Base-by-base conservation (phyloP, 2,329 filamentous ascomycete species). In the Aspergillus brunneoviolaceus region DNA sequence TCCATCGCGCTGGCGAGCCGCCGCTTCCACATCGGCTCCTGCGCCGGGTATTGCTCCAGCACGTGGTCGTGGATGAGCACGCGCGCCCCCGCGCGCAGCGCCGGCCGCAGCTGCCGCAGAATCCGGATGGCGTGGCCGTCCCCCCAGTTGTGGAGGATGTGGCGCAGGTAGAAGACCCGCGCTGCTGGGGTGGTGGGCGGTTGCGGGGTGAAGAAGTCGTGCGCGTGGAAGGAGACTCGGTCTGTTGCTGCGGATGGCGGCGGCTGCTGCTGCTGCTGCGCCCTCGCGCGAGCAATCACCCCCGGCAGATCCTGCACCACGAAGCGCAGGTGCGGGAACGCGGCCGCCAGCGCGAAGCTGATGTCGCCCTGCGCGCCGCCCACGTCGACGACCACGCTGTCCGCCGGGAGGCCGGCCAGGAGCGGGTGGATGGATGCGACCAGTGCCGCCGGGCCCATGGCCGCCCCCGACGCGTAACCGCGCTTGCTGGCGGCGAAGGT, bases 311-410 rank as follows among this genome's bases (percentile, higher is more conserved):
- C 81, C 63, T 84, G 78, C 1, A 84, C 84, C n/a, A 86, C 72
- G 67, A 86, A 86, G 57, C 76, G 78, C 66, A 85, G 78, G 51
- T 81, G 77, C 57, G 77, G 76, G 72, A 81, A 85, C 59, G 72
- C 74, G 61, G 76, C 76, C 2, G 83, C 85, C 55, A 88, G 74
- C 10, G 81, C 83, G 19, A 83, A 77, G 53, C 78, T 81, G n/a
- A 84, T 80, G 51, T 85, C 83, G 0, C 86, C 85, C 58, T 83
- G 82, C 19, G 81, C 84, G 3, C 85, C 85, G 11, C 85, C 85
- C 31, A 72, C 60, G 33, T 35, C 33, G 9, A 35, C 33, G 11
- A 35, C 33, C 33, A 35, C 33, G 33, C 14, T 35, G 14, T 35
- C 11, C 14, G 11, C 33, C 33, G 33, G 33, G 11, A 35, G 33